Percentiles rank a stretch among this genome's conserved stretches.
Conservation (phyloP, 192 early-diverging fungal genomes). For the Podila epigama region DNA sequence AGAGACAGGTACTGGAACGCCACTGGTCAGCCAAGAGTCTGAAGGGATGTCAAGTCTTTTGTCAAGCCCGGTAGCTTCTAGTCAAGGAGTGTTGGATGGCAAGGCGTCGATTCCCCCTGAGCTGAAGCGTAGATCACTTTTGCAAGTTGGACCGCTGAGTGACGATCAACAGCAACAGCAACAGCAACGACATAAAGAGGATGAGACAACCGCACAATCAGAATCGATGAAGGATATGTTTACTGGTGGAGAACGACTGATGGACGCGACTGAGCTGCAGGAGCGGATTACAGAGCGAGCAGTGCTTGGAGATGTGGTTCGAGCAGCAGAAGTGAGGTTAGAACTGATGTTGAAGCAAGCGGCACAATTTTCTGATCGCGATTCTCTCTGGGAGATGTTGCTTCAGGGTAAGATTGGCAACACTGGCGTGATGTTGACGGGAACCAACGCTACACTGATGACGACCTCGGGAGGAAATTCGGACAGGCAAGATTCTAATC, state of each 20-base stretch:
- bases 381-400: slow-evolving; percentile 48
- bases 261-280: slow-evolving; percentile 39
- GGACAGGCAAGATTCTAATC: slow-evolving; percentile 3
- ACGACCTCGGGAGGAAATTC: not conserved
- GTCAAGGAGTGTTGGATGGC: not conserved
- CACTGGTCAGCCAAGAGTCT: not conserved
- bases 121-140: not conserved
- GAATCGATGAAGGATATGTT: not conserved
- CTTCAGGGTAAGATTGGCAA: slow-evolving; percentile 46
- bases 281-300: slow-evolving; percentile 38
- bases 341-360: slow-evolving; percentile 47
- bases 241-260: slow-evolving; percentile 19
- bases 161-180: no score
- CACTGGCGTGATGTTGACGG: slow-evolving; percentile 19
- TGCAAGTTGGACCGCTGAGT: not conserved
- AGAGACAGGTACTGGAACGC: not conserved
- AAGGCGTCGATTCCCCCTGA: not conserved
- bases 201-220: not conserved
- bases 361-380: slow-evolving; percentile 49
- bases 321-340: slow-evolving; percentile 36
- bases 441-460: slow-evolving; percentile 7
- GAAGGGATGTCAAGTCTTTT: not conserved
- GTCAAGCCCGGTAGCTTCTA: not conserved
- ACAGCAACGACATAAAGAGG: not conserved
- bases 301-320: slow-evolving; percentile 43